A percentile compares a stretch with the other conserved stretches of the same genome.
These are phyloP conservation scores for Vigna radiata DNA, from an alignment of 306 rosid species.

Conservation along the genomic window DNA sequence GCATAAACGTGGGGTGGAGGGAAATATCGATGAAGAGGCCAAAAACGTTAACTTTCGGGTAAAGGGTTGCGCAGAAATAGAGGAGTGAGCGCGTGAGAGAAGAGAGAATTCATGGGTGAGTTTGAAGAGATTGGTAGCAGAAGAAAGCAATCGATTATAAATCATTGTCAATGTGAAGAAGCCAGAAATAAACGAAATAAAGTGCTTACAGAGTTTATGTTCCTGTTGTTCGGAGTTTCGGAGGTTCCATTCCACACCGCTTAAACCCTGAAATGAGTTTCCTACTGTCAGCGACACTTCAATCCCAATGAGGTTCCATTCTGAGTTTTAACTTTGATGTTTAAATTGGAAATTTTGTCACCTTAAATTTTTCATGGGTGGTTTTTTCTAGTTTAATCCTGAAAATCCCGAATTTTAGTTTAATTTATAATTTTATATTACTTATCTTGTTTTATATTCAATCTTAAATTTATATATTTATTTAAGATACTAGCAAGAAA, in stretches of 20 bases:
- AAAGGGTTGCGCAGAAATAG: conserved; percentile 39
- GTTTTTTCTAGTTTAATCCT: too few relatives aligned
- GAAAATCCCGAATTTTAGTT: too few relatives aligned
- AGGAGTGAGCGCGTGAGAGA: conserved; percentile 31
- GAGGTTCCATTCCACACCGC: background rate
- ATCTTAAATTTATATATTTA: too few relatives aligned
- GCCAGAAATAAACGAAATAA: background rate
- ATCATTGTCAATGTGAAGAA: conserved; percentile 51
- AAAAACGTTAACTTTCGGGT: conserved; percentile 49
- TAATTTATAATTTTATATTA: too few relatives aligned
- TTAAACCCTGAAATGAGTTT: background rate
- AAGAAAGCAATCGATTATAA: conserved; percentile 45
- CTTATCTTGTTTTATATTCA: too few relatives aligned
- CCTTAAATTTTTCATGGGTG: too few relatives aligned
- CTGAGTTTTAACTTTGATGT: background rate
- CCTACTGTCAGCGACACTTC: background rate
- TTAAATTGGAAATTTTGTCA: too few relatives aligned
- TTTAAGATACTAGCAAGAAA: too few relatives aligned
- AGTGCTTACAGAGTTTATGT: background rate
- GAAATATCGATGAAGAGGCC: conserved; percentile 42
- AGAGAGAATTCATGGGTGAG: conserved; percentile 43
- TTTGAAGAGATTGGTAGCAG: conserved; percentile 38
- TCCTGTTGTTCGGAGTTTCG: background rate
- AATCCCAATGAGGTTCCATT: background rate
- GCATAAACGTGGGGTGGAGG: conserved; percentile 37